phyloP scores from a whole-genome alignment of 208 protist species.

The Trypanosoma avium region DNA sequence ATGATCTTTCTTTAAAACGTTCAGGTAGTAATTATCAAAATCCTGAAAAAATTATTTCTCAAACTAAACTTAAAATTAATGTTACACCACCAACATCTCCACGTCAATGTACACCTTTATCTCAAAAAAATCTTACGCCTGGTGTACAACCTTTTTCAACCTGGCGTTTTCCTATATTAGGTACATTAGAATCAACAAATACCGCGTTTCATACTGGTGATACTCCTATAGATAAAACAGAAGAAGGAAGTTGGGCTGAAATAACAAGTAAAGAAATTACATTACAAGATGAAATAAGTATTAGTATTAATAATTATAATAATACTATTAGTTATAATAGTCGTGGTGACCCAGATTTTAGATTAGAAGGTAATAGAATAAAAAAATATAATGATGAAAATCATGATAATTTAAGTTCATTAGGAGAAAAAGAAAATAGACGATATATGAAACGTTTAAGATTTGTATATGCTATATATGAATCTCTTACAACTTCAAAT shows the following conservation, averaged over 20 bases:
- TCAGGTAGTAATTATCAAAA: neutral
- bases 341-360: no score
- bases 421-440: neutral
- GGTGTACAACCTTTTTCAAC: constrained; percentile 16
- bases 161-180: constrained; percentile 26
- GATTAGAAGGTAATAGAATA: neutral
- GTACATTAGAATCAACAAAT: neutral
- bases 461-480: constrained; percentile 20
- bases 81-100: constrained; percentile 9
- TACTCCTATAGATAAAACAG: neutral
- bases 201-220: neutral
- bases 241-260: neutral
- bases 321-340: neutral
- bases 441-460: constrained; percentile 13
- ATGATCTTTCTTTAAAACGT: neutral
- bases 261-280: neutral
- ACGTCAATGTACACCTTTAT: neutral
- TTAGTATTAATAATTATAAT: neutral
- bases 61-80: neutral
- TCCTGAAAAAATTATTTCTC: neutral
- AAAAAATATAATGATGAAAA: neutral
- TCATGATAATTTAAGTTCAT: neutral
- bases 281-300: neutral
- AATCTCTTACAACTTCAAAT: neutral
- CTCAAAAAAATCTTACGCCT: neutral